Conservation (phyloP, 2,329 filamentous ascomycete species). For the Exophiala calicioides region DNA sequence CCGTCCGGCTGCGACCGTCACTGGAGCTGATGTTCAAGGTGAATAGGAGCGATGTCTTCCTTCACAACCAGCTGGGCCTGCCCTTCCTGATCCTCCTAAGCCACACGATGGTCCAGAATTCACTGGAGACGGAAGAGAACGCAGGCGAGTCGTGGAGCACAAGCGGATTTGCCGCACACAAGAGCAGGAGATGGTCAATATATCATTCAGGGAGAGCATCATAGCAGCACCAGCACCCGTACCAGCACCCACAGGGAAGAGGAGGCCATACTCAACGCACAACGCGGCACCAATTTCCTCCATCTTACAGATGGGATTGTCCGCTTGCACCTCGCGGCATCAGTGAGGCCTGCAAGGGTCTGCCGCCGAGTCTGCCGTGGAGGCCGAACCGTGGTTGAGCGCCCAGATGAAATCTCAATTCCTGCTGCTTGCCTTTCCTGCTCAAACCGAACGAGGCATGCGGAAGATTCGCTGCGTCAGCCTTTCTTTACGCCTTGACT, state of each 20-base stretch:
- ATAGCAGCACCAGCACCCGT: no score
- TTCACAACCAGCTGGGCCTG: no score
- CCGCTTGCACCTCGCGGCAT: slow-evolving; percentile 18
- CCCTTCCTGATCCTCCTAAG: no score
- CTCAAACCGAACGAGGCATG: slow-evolving; percentile 11
- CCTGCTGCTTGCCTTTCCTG: slow-evolving; percentile 21
- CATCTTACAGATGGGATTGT: slow-evolving; percentile 22
- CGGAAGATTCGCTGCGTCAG: slow-evolving; percentile 10
- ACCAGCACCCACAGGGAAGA: no score
- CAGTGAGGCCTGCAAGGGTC: slow-evolving; percentile 10
- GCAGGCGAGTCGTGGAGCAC: slow-evolving; percentile 2
- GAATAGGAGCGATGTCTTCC: no score
- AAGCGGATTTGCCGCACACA: slow-evolving; percentile 7
- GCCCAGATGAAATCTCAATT: slow-evolving; percentile 29
- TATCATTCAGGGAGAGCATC: slow-evolving; percentile 10
- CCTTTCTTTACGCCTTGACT: slow-evolving; percentile 13
- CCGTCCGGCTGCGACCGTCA: background rate
- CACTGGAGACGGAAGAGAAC: no score
- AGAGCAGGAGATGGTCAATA: slow-evolving; percentile 14
- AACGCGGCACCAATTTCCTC: slow-evolving; percentile 17
- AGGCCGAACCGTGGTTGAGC: slow-evolving; percentile 25
- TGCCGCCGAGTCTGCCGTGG: slow-evolving; percentile 12
- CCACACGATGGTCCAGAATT: no score
- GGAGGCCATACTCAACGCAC: slow-evolving; percentile 14
- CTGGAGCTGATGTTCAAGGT: background rate